Evolutionary conservation across 2,329 filamentous ascomycete species (phyloP), one percentile per base, ranked within the genome.

Genomic region (Alternaria hordeiaustralica): DNA sequence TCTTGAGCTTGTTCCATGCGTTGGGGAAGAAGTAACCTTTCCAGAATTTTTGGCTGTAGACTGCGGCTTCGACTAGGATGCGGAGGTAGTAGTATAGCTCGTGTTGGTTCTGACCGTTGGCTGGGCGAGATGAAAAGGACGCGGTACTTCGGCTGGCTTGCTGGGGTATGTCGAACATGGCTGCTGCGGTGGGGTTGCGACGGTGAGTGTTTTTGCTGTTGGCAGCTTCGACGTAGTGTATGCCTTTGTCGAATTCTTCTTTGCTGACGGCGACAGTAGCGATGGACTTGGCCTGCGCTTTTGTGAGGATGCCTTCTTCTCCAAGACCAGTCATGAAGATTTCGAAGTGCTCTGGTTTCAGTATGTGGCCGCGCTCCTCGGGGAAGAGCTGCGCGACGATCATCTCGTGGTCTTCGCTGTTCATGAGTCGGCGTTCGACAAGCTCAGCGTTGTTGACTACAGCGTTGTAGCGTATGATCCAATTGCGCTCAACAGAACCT

Each of bases 61-160:
- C 67, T 18, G 67, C 65, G 9, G 70, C 69, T 60, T 68, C 64
- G 44, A 61, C 50, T 12, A 71, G 61, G 23, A 49, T 57, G 25
- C 51, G 47, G 5, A 71, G 65, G 4, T 66, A 51, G 13, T 44
- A 15, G 8, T 44, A 28, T 3, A 61, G 56, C 10, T 55, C 55
- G 20, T 21, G 13, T 5, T 43, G 21, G 26, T 7, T n/a, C 12
- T n/a, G 21, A 9, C 10, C 15, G 18, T 21, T 23, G 5, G 28
- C 7, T 5, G 55, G 30, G 5, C 12, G 45, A 9, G 28, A 23
- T 4, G 56, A 33, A 25, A 45, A 59, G 5, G 59, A 60, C 7
- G 55, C 15, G 1, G 50, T 9, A 18, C n/a, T 12, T 9, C 57
- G 61, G 2, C 30, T 25, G 15, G 49, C 30, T 12, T 41, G 41